Conservation (phyloP, 306 rosid species). For the Acacia crassicarpa region DNA sequence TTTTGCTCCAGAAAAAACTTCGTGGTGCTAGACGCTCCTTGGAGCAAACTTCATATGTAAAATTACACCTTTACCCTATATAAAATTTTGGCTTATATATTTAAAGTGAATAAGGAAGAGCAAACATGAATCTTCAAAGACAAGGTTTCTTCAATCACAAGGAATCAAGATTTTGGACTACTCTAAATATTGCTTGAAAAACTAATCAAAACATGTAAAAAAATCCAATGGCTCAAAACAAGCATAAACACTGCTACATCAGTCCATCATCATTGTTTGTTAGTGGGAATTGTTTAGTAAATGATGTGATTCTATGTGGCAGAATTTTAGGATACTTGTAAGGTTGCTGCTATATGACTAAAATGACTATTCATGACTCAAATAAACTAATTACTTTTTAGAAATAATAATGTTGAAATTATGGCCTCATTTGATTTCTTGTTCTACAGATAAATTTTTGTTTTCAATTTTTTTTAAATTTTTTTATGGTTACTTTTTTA, state of each 20-base stretch:
- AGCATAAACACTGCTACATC: neutral
- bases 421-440: neutral
- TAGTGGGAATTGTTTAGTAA: neutral
- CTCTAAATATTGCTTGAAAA: neutral
- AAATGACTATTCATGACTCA: neutral
- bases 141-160: neutral
- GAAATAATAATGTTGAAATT: conserved; percentile 17
- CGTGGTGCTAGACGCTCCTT: too few relatives aligned
- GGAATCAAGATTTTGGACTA: neutral
- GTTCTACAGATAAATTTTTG: too few relatives aligned
- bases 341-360: neutral
- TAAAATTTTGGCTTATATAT: too few relatives aligned
- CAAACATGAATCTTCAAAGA: neutral
- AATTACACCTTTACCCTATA: too few relatives aligned
- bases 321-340: too few relatives aligned
- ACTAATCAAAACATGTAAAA: neutral
- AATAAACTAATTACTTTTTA: neutral
- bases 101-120: neutral
- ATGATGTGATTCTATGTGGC: neutral
- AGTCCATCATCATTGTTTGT: neutral
- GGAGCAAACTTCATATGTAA: too few relatives aligned
- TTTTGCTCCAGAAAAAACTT: too few relatives aligned
- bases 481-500: too few relatives aligned
- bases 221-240: neutral
- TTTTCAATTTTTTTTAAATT: too few relatives aligned